Base-by-base conservation (phyloP, 352 stramenopile species). In the Saprolegnia parasitica region DNA sequence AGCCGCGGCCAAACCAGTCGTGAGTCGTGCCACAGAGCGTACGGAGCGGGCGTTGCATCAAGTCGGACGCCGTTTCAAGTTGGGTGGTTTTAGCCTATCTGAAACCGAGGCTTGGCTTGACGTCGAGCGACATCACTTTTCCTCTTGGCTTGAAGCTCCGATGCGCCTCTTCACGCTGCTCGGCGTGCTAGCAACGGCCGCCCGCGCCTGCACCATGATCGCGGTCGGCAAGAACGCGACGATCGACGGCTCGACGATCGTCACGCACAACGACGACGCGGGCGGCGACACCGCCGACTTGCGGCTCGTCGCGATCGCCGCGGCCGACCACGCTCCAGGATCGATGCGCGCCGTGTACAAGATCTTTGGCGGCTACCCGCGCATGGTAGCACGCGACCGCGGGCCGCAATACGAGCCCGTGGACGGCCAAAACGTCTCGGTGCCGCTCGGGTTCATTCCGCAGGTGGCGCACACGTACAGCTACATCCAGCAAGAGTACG, bases 401-500 rank as follows among this genome's bases (percentile, higher is more conserved):
- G 37, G 32, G 1, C 37, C 39, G 15, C 42, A 55, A 32, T 72
- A 72, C 45, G 45, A 18, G 11, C 23, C 66, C 24, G 35, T 37
- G 18, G 10, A 5, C 8, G 66, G 55, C 23, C 35, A 72, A 24
- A 72, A 72, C 58, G 26, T 45, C 20, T 40, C 39, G 20, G 23
- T 15, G 15, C 56, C 60, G 21, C 73, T 87, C 56, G 76, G 79
- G 32, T 77, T 72, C 42, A 84, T 87, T 35, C 74, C 74, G 24
- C 66, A 93, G 76, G 78, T 92, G 16, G 20, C 21, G 5, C 74
- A 81, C 57, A 93, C 85, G 1, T 93, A 81, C 71, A 79, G 76
- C 0, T 88, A 89, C 72, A 74, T 89, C 26, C 83, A 91, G 68
- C 81, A 85, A 52, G 80, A 78, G 18, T 93, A 93, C 58, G 81